Evolutionary conservation across 106 monocot genomes (phyloP), one percentile per base, ranked within the genome.

Genomic region (Phalaenopsis aphrodite): DNA sequence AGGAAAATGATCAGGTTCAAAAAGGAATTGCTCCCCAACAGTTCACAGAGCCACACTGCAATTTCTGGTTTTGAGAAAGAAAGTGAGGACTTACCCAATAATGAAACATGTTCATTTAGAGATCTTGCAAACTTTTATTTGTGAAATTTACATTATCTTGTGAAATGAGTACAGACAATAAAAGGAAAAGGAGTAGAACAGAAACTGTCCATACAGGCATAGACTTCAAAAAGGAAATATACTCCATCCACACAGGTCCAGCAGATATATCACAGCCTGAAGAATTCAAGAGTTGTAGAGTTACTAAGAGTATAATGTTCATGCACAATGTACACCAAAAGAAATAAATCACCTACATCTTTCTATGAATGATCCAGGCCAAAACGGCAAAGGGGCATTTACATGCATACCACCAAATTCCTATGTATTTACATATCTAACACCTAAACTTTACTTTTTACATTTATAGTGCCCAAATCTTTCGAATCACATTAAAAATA

Each of bases 171-270:
- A 39, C 14, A 39, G 12, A 4, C 69, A 47, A 76, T 49, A 49
- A 14, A 76, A 76, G 76, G 24, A 47, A n/a, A 5, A 24, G 17
- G 52, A 14, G 47, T 49, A 18, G 4, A 76, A 24, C 30, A 49
- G 9, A 76, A 76, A 49, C 41, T 48, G 76, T 48, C 30, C 89
- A 82, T 39, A 97, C 96, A 79, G 92, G 94, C 83, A 89, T 83
- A 23, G 94, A 92, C 87, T 98, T 98, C 79, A 98, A 79, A 81
- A 98, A 98, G 65, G 89, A 75, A 80, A 98, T 89, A 80, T 98
- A 98, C 79, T 98, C 98, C 89, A 98, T 85, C 98, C 98, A 98
- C 43, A 94, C 81, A 56, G 94, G 98, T 58, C 98, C 98, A 85
- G 94, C 90, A 66, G 89, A 84, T 81, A 94, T 89, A 79, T 98